phyloP scores from a whole-genome alignment of 2,329 filamentous ascomycete species.

The Chaetomium sp. region DNA sequence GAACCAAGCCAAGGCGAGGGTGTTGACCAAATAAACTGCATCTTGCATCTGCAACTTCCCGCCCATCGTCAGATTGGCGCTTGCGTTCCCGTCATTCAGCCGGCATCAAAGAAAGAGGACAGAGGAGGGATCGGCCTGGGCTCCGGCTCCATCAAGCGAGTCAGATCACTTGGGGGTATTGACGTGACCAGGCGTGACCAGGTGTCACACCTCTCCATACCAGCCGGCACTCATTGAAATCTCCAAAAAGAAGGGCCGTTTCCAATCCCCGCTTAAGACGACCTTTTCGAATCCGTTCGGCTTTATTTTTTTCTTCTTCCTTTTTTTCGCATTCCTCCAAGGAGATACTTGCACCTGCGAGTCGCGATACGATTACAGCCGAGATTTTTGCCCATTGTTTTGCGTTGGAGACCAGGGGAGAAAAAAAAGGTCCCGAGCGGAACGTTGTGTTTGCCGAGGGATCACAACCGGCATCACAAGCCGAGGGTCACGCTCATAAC shows the following conservation, averaged over 20 bases:
- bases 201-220: too few relatives aligned
- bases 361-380: too few relatives aligned
- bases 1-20: too few relatives aligned
- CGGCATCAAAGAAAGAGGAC: neutral
- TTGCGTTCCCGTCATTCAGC: conserved; percentile 7
- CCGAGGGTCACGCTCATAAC: neutral
- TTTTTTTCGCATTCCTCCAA: too few relatives aligned
- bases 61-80: conserved; percentile 13
- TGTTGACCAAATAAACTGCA: neutral
- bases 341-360: too few relatives aligned
- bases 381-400: too few relatives aligned
- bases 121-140: neutral
- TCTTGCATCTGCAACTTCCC: conserved; percentile 20
- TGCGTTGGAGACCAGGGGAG: neutral
- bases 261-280: too few relatives aligned
- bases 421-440: neutral
- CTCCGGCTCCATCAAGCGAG: neutral
- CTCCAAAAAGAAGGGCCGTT: too few relatives aligned
- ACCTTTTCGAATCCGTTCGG: too few relatives aligned
- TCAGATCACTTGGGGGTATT: neutral
- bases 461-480: neutral
- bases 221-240: too few relatives aligned
- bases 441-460: conserved; percentile 1
- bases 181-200: too few relatives aligned
- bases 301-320: too few relatives aligned